phyloP scores from a whole-genome alignment of 805 yeast species.

The Saturnispora galanensis region DNA sequence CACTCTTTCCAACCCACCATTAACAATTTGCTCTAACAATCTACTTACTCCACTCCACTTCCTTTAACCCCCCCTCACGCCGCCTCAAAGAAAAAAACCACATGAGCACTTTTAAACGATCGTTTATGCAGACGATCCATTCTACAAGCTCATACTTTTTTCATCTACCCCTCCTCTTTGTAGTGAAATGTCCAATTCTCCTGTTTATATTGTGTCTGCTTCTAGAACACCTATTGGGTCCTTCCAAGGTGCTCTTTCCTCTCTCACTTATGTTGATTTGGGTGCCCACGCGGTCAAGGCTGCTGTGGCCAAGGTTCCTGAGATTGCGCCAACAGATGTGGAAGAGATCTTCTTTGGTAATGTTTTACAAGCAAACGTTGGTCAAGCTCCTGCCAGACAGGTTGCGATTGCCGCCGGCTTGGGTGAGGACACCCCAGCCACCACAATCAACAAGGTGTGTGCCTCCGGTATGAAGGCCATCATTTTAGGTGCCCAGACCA shows the following conservation, averaged over 20 bases:
- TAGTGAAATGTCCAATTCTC: constrained; percentile 21
- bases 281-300: constrained; percentile 91
- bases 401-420: constrained; percentile 89
- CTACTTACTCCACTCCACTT: too few relatives aligned
- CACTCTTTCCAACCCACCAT: too few relatives aligned
- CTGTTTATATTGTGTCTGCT: constrained; percentile 81
- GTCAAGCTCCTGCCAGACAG: constrained; percentile 98
- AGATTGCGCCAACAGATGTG: constrained; percentile 63
- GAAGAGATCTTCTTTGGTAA: constrained; percentile 92
- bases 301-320: constrained; percentile 75
- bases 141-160: background rate
- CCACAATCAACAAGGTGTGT: constrained; percentile 94
- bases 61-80: too few relatives aligned
- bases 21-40: too few relatives aligned
- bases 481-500: constrained; percentile 83
- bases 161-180: background rate
- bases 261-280: constrained; percentile 71
- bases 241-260: constrained; percentile 74
- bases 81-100: too few relatives aligned
- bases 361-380: constrained; percentile 85
- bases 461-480: constrained; percentile 93
- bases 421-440: constrained; percentile 68
- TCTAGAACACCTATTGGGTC: constrained; percentile 97
- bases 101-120: background rate
- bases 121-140: background rate